Evolutionary conservation across 2,329 filamentous ascomycete species (phyloP).

Genomic region (Talaromyces piceae): DNA sequence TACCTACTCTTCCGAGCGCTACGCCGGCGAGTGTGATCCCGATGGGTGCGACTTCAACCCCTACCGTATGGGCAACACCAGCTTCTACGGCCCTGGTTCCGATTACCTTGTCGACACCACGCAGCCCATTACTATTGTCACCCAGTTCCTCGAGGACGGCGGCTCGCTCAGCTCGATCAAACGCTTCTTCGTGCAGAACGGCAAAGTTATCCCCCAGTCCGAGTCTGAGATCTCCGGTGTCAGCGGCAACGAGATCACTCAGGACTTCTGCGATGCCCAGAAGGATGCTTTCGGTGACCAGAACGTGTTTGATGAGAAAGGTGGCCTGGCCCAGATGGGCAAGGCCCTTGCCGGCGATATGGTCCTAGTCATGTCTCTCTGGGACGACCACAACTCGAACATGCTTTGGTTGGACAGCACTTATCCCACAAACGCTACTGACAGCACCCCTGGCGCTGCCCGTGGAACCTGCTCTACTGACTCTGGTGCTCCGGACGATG

Average conservation of each 20-base stretch:
- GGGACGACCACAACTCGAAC: conserved; percentile 60
- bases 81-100: conserved; percentile 55
- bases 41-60: conserved; percentile 66
- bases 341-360: conserved; percentile 50
- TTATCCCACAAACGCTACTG: conserved; percentile 46
- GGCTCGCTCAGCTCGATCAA: conserved; percentile 55
- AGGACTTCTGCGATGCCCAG: conserved; percentile 50
- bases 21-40: conserved; percentile 57
- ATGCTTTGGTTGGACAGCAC: conserved; percentile 70
- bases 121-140: conserved; percentile 57
- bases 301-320: conserved; percentile 46
- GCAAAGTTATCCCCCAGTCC: conserved; percentile 52
- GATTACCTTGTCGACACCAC: conserved; percentile 53
- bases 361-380: conserved; percentile 55
- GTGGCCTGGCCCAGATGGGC: conserved; percentile 51
- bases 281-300: conserved; percentile 51
- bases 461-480: conserved; percentile 49
- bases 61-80: conserved; percentile 57
- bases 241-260: conserved; percentile 48
- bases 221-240: conserved; percentile 41
- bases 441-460: conserved; percentile 40
- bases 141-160: conserved; percentile 54
- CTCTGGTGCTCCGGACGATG: conserved; percentile 42
- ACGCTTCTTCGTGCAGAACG: conserved; percentile 59
- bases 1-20: conserved; percentile 47